These are phyloP conservation scores for Cercospora nicotianae DNA, from an alignment of 2,329 filamentous ascomycete genomes.

Conservation along the genomic window DNA sequence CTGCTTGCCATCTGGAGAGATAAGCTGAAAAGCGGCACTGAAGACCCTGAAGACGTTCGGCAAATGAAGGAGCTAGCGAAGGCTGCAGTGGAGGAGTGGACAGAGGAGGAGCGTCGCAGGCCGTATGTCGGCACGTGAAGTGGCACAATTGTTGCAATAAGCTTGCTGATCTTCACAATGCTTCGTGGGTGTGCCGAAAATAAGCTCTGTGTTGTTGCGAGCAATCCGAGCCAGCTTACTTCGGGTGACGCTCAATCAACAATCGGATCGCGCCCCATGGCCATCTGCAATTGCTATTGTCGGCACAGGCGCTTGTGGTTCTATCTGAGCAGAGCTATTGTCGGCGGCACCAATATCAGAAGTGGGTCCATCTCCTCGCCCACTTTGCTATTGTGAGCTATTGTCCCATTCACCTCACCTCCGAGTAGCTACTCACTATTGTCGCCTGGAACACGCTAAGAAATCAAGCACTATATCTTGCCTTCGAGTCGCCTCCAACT, in stretches of 20 bases:
- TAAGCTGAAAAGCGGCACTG: conserved; percentile 33
- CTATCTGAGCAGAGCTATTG: not conserved
- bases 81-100: conserved; percentile 26
- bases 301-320: not conserved
- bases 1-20: conserved; percentile 35
- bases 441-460: not conserved
- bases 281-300: not conserved
- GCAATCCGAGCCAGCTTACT: not conserved
- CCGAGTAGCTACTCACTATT: not conserved
- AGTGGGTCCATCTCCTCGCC: not conserved
- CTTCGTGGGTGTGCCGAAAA: not conserved
- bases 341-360: not conserved
- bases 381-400: not conserved
- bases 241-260: not conserved
- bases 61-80: conserved; percentile 34
- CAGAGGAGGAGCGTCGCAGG: conserved; percentile 11
- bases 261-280: not conserved
- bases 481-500: not conserved
- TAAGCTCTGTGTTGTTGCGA: not conserved
- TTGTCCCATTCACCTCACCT: not conserved
- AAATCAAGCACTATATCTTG: not conserved
- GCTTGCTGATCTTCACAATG: not conserved
- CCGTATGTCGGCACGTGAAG: conserved; percentile 18
- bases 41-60: conserved; percentile 29
- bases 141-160: not conserved